These are phyloP conservation scores for Xylaria scruposa DNA, from an alignment of 495 filamentous ascomycete genomes.

Conservation along the genomic window DNA sequence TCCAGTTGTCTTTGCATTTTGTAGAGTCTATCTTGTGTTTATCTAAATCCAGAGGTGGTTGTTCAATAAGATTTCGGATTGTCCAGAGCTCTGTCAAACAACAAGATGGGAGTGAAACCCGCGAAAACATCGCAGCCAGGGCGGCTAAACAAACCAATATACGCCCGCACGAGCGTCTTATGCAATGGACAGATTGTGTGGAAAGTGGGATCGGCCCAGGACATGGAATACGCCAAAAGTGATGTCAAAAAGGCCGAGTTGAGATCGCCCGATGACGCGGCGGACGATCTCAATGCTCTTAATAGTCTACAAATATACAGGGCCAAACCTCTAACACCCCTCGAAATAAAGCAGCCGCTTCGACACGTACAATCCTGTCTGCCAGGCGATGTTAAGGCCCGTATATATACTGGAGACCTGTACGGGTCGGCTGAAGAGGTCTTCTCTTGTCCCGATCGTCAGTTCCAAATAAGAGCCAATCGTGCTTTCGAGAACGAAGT, in stretches of 20 bases:
- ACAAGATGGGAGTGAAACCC: slow-evolving; percentile 12
- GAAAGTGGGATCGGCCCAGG: slow-evolving; percentile 10
- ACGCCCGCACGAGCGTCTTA: slow-evolving; percentile 20
- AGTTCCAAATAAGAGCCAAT: not conserved
- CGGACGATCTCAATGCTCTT: slow-evolving; percentile 19
- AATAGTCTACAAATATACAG: slow-evolving; percentile 20
- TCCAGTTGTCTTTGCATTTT: not conserved
- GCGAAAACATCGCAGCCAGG: not conserved
- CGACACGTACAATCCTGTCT: slow-evolving; percentile 22
- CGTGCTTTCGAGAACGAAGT: slow-evolving; percentile 12
- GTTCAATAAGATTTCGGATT: not conserved
- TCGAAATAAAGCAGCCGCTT: slow-evolving; percentile 24
- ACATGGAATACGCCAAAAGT: not conserved
- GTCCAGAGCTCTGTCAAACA: not conserved
- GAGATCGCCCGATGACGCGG: not conserved
- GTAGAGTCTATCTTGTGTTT: not conserved
- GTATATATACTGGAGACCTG: slow-evolving; percentile 20
- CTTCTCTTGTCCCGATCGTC: slow-evolving; percentile 6
- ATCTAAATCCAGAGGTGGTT: not conserved
- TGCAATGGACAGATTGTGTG: slow-evolving; percentile 23
- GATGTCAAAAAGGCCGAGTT: not conserved
- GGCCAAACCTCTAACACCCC: slow-evolving; percentile 7
- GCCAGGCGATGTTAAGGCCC: not conserved
- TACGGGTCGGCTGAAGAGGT: slow-evolving; percentile 14
- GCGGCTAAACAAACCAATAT: slow-evolving; percentile 9